These are phyloP conservation scores for Nigrospora oryzae DNA, from an alignment of 2,329 filamentous ascomycete genomes.

Conservation along the genomic window DNA sequence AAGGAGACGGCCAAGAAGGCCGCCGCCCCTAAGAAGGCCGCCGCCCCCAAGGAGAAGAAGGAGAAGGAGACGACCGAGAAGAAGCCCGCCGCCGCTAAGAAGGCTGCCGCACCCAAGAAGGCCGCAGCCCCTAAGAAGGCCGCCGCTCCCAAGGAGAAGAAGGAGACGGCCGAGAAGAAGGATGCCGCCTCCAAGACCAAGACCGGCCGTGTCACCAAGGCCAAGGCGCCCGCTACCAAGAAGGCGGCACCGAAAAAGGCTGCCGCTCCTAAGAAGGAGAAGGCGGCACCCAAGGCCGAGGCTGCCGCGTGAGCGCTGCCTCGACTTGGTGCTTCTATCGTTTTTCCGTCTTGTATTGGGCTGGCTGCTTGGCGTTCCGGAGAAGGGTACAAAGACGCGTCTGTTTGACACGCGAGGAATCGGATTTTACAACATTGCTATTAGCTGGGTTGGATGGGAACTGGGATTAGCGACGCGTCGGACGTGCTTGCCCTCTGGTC, in stretches of 20 bases:
- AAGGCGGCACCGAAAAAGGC: constrained; percentile 34
- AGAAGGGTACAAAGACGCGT: constrained; percentile 20
- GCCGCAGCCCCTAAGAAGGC: constrained; percentile 32
- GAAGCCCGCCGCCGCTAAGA: constrained; percentile 32
- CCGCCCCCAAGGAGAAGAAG: constrained; percentile 33
- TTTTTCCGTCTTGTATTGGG: constrained; percentile 25
- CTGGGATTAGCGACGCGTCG: no score
- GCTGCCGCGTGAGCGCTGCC: constrained; percentile 14
- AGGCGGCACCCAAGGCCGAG: constrained; percentile 19
- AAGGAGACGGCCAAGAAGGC: constrained; percentile 40
- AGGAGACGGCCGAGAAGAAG: constrained; percentile 59
- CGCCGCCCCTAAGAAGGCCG: constrained; percentile 58
- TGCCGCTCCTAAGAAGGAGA: constrained; percentile 29
- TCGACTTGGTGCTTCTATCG: constrained; percentile 17
- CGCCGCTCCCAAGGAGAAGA: constrained; percentile 33
- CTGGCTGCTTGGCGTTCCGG: constrained; percentile 23
- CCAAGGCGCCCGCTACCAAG: constrained; percentile 27
- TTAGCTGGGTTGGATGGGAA: background rate
- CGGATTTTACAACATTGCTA: constrained; percentile 6
- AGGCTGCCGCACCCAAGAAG: constrained; percentile 60
- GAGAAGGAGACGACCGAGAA: constrained; percentile 43
- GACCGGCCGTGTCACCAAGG: constrained; percentile 23
- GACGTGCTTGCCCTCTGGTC: background rate
- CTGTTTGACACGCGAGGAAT: constrained; percentile 16
- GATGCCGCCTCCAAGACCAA: constrained; percentile 57